A percentile compares a stretch with the other conserved stretches of the same genome.
These are phyloP conservation scores for Pythium aristosporum DNA, from an alignment of 352 stramenopile genomes.

Conservation along the genomic window DNA sequence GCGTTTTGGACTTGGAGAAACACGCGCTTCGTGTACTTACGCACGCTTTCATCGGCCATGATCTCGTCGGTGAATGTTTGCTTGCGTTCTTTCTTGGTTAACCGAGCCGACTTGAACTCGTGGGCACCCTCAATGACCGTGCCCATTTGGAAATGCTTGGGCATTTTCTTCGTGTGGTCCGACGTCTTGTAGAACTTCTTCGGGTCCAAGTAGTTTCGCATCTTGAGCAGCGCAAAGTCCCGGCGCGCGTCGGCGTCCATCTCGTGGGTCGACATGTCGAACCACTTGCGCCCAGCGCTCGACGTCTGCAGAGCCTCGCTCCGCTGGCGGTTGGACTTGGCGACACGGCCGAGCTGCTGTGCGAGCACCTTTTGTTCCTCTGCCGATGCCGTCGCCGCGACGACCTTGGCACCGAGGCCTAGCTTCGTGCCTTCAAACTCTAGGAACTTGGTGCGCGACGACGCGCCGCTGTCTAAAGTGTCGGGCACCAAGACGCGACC, in stretches of 20 bases:
- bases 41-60: conserved; percentile 86
- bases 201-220: conserved; percentile 95
- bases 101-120: conserved; percentile 88
- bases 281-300: conserved; percentile 85
- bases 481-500: conserved; percentile 22
- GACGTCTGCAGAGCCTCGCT: conserved; percentile 48
- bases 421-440: conserved; percentile 43
- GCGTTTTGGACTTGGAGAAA: conserved; percentile 71
- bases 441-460: conserved; percentile 44
- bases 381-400: conserved; percentile 35
- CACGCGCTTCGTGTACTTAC: conserved; percentile 86
- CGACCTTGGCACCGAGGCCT: conserved; percentile 37
- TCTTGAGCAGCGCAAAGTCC: conserved; percentile 92
- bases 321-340: conserved; percentile 51
- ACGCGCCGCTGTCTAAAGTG: conserved; percentile 65
- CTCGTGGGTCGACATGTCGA: conserved; percentile 89
- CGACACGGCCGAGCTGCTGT: conserved; percentile 36
- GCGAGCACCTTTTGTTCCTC: conserved; percentile 55
- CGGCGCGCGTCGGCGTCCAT: conserved; percentile 86
- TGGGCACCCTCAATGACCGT: conserved; percentile 91
- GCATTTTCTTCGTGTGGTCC: conserved; percentile 77
- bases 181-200: conserved; percentile 98
- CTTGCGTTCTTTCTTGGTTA: conserved; percentile 92
- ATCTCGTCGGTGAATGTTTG: conserved; percentile 94
- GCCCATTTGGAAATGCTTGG: conserved; percentile 91